Evolutionary conservation across 2,329 filamentous ascomycete species (phyloP).

Genomic region (Ophiostoma piceae): DNA sequence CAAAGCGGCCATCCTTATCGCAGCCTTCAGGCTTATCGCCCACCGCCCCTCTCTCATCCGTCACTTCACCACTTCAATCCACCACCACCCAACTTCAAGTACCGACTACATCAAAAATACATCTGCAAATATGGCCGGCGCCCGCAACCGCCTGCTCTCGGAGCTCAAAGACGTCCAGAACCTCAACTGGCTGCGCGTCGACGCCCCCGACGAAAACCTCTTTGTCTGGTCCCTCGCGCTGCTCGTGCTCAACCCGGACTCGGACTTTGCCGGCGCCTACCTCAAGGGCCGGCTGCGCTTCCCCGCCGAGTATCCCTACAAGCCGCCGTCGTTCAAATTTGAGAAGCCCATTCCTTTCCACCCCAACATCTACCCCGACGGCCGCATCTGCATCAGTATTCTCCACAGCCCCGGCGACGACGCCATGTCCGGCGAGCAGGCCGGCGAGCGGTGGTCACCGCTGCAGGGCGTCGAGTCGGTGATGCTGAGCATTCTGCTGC

Average conservation of each 20-base stretch:
- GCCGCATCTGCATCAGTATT: constrained; percentile 92
- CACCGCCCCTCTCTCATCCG: no score
- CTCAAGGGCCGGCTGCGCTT: constrained; percentile 85
- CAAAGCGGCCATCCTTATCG: neutral
- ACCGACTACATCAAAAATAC: no score
- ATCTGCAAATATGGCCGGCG: constrained; percentile 40
- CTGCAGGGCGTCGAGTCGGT: constrained; percentile 93
- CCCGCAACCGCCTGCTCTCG: constrained; percentile 80
- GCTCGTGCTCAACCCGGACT: constrained; percentile 89
- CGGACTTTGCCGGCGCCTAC: constrained; percentile 86
- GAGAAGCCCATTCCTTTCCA: constrained; percentile 66
- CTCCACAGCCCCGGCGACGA: constrained; percentile 90
- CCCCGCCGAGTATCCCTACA: constrained; percentile 80
- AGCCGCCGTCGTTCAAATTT: constrained; percentile 86
- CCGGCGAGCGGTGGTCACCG: constrained; percentile 89
- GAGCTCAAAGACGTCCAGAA: constrained; percentile 77
- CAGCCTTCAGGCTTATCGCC: no score
- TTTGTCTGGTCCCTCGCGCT: constrained; percentile 83
- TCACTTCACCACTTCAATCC: neutral
- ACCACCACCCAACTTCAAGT: no score
- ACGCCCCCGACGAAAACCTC: constrained; percentile 66
- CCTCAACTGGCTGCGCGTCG: constrained; percentile 91
- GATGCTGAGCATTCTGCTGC: constrained; percentile 81
- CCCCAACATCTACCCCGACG: constrained; percentile 89
- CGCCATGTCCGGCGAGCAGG: constrained; percentile 81